These are phyloP conservation scores for Arabidopsis lyrata DNA, from an alignment of 441 rosid genomes.

Conservation along the genomic window DNA sequence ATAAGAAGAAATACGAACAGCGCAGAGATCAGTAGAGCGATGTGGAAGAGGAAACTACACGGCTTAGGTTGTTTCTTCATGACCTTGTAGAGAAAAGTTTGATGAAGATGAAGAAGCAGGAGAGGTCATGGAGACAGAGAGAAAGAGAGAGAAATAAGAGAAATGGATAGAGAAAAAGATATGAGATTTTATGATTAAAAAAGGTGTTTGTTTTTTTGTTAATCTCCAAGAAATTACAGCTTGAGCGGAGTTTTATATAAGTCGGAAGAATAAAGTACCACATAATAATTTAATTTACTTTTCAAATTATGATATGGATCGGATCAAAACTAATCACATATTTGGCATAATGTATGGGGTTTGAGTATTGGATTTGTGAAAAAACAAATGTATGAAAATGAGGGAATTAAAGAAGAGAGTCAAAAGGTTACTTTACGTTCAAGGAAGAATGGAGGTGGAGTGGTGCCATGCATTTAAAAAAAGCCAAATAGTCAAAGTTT, in stretches of 20 bases:
- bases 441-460: constrained; percentile 54
- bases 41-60: constrained; percentile 32
- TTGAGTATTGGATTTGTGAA: constrained; percentile 30
- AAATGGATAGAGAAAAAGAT: constrained; percentile 22
- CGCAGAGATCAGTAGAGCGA: constrained; percentile 33
- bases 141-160: constrained; percentile 14
- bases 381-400: constrained; percentile 27
- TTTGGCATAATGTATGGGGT: constrained; percentile 20
- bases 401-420: constrained; percentile 31
- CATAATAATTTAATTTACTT: neutral
- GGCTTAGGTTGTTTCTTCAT: constrained; percentile 42
- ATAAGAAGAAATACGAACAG: constrained; percentile 39
- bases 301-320: constrained; percentile 4
- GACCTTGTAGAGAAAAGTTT: constrained; percentile 17
- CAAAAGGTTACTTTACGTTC: constrained; percentile 69
- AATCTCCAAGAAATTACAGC: constrained; percentile 31
- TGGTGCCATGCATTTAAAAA: constrained; percentile 51
- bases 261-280: constrained; percentile 21
- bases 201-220: neutral
- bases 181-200: constrained; percentile 21
- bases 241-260: constrained; percentile 24
- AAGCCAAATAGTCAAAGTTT: constrained; percentile 57
- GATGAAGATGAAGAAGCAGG: constrained; percentile 32
- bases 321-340: constrained; percentile 13
- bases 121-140: constrained; percentile 43